Percentiles rank a stretch among this genome's conserved stretches.
Evolutionary conservation across 2,329 filamentous ascomycete genomes (phyloP).

Genomic region (Gnomoniopsis smithogilvyi): DNA sequence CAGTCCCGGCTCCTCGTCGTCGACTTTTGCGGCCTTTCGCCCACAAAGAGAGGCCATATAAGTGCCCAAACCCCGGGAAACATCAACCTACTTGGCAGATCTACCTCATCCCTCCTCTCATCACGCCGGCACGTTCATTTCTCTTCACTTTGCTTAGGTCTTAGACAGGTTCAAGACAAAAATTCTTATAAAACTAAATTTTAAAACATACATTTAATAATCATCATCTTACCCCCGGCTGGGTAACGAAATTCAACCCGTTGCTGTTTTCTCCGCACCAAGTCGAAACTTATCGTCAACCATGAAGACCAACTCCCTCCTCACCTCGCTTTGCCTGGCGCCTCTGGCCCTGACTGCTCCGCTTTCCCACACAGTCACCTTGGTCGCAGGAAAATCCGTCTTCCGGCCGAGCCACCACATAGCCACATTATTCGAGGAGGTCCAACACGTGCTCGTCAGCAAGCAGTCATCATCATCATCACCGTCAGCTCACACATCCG

Average conservation of each 20-base stretch:
- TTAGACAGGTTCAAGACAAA: slow-evolving; percentile 7
- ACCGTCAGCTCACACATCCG: slow-evolving; percentile 1
- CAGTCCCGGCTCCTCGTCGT: too few relatives aligned
- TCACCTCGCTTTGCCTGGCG: slow-evolving; percentile 8
- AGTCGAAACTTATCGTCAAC: neutral
- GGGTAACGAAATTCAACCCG: neutral
- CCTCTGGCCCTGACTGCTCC: slow-evolving; percentile 8
- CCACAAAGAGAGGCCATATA: neutral
- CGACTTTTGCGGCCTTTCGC: too few relatives aligned
- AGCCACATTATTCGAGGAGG: neutral
- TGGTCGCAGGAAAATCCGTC: slow-evolving; percentile 5
- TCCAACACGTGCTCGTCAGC: slow-evolving; percentile 20
- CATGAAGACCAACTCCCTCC: slow-evolving; percentile 13
- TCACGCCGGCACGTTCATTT: slow-evolving; percentile 7
- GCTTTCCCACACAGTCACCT: neutral
- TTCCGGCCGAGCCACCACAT: neutral
- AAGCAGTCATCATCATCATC: slow-evolving; percentile 24
- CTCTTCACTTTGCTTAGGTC: neutral
- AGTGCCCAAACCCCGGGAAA: too few relatives aligned
- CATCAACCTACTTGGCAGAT: too few relatives aligned
- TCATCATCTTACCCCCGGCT: neutral
- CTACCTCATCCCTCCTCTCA: neutral
- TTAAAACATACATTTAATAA: neutral
- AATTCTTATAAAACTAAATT: neutral
- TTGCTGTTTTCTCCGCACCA: neutral